Evolutionary conservation across 2,329 filamentous ascomycete genomes (phyloP), one percentile per base, ranked within the genome.

Genomic region (Plenodomus lindquistii): DNA sequence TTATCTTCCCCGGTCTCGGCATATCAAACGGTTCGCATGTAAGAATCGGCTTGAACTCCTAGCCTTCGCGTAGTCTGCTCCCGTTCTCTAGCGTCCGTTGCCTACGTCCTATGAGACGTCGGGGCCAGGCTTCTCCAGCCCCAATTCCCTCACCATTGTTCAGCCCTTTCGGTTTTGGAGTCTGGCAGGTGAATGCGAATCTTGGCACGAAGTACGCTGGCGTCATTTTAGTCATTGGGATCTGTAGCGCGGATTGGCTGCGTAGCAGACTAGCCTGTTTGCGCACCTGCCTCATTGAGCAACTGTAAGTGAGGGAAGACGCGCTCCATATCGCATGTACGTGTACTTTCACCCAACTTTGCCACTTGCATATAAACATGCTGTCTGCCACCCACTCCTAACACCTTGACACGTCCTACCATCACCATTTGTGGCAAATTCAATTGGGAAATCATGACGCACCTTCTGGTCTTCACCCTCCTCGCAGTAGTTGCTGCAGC

Each of bases 401-500:
- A 31, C 27, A 31, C 9, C 15, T 31, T 15, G 27, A 13, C 27
- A 4, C 15, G 15, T 37, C 6, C 8, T 37, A 6, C 18, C 15
- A 8, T 18, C 35, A 3, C 15, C 35, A 37, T 8, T 4, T 17
- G 35, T 37, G 16, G 7, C 35, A 18, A 31, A 7, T 31, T 15
- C 11, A 15, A 31, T 13, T 4, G 15, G 18, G n/a, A 7, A 7
- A 35, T 10, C 41, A 51, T 41, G 29, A 52, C 52, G 51, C 37
- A 24, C 44, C n/a, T 45, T 31, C 29, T 39, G 13, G 24, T 46
- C 18, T 20, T 61, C 22, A 27, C 36, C 37, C 18, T 43, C 27
- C 37, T 63, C 9, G 44, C 43, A 18, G 44, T 37, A 27, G 38
- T 44, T 6, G 47, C 50, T 16, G 29, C 38, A n/a, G 50, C 40